Evolutionary conservation across 495 filamentous ascomycete species (phyloP), one percentile per base, ranked within the genome.

Genomic region (Aspergillus campestris): DNA sequence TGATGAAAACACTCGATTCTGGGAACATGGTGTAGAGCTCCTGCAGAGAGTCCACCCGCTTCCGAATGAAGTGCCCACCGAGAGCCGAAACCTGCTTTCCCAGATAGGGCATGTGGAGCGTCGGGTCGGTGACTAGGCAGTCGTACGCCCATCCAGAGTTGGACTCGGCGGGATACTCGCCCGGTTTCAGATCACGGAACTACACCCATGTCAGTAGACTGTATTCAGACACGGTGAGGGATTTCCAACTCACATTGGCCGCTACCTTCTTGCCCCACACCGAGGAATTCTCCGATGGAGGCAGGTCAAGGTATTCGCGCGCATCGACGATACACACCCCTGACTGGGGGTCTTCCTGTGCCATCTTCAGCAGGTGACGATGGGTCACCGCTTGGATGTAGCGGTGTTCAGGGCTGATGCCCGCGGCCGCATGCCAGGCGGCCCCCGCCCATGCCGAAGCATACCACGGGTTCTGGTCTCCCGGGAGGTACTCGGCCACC

Each of bases 361-460:
- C 61, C 65, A 71, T 70, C 42, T 60, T 57, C 18, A 65, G 53
- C 14, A 71, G 31, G 31, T 67, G 48, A 3, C 68, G 66, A 49
- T 70, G 59, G 8, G 61, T 64, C 11, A 67, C 55, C 3, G 62
- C 68, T 45, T 71, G 68, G 5, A 65, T 37, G 42, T 71, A 69
- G 2, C 55, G 61, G 41, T 69, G 58, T 8, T 71, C 63, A 1
- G 63, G 52, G 7, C 55, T 58, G 42, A 71, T 67, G 6, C 66
- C 65, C 8, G 59, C 60, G 1, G 68, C 68, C 3, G 68, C 60
- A 53, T 71, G 68, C 68, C 68, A 71, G 41, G 66, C 68, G 11
- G 66, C 68, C 11, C 68, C 68, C 11, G 68, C 68, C 68, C 68
- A 71, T 9, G 68, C 68, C 6, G 68, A 71, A 14, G 68, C 66